These are phyloP conservation scores for Aspergillus ochraceoroseus DNA, from an alignment of 2,329 filamentous ascomycete species.

Conservation along the genomic window DNA sequence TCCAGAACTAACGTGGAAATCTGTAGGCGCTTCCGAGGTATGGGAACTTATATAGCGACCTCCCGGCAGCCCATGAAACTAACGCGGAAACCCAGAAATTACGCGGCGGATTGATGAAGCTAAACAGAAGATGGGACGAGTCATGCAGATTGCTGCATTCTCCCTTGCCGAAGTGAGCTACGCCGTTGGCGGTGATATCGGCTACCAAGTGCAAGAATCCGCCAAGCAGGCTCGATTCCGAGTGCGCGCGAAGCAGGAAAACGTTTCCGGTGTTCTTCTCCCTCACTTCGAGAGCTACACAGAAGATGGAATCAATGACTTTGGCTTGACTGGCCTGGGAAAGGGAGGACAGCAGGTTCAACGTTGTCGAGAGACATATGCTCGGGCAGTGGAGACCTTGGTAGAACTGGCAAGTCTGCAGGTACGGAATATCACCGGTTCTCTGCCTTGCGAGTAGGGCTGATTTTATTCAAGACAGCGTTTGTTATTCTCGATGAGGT, in stretches of 20 bases:
- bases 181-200: slow-evolving; percentile 89
- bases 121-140: slow-evolving; percentile 97
- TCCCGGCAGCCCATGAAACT: slow-evolving; percentile 25
- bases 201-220: slow-evolving; percentile 95
- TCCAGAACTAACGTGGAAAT: slow-evolving; percentile 21
- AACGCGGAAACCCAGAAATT: slow-evolving; percentile 61
- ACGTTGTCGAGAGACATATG: slow-evolving; percentile 90
- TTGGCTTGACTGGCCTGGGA: slow-evolving; percentile 88
- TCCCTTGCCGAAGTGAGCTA: slow-evolving; percentile 97
- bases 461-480: slow-evolving; percentile 58
- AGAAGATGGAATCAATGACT: slow-evolving; percentile 87
- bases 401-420: slow-evolving; percentile 93
- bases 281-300: slow-evolving; percentile 90
- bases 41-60: slow-evolving; percentile 22
- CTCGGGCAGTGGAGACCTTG: slow-evolving; percentile 87
- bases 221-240: slow-evolving; percentile 90
- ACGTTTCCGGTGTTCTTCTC: slow-evolving; percentile 92
- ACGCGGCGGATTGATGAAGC: slow-evolving; percentile 96
- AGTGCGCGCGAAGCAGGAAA: slow-evolving; percentile 92
- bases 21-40: slow-evolving; percentile 80
- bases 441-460: slow-evolving; percentile 14
- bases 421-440: slow-evolving; percentile 36
- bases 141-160: slow-evolving; percentile 99
- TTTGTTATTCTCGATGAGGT: slow-evolving; percentile 98
- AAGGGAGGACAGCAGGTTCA: slow-evolving; percentile 98